Base-by-base conservation (phyloP, 2,329 filamentous ascomycete species). In the Xenoacremonium recifei region DNA sequence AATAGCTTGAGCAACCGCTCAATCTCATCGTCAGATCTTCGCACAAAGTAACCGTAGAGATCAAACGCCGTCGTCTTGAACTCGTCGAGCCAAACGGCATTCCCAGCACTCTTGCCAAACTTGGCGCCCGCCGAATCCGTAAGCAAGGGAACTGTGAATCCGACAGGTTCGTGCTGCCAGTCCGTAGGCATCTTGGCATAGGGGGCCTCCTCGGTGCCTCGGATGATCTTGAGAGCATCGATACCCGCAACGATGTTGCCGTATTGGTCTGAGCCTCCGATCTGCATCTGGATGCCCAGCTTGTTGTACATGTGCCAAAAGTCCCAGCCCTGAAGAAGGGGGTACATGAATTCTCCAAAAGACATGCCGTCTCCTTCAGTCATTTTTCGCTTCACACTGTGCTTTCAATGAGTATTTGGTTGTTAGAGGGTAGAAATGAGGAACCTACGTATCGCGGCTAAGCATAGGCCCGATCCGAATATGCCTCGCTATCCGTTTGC, bases 211-310 rank as follows among this genome's bases (percentile, higher is more conserved):
- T 84, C 75, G 35, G 66, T 70, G 31, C 77, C 76, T 40, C 84
- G 78, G 32, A 92, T 82, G 40, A 84, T 75, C 64, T 91, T 92
- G 56, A 97, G 79, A 3, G 87, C 80, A 46, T 96, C 89, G 59
- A 93, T 85, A 36, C 93, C 93, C 11, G 91, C 84, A 20, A 95
- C 79, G 51, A 99, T 97, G 67, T 99, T 99, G 49, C 93, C 93
- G 62, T 85, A 97, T 68, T 99, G 93, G 62, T 99, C 93, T 6
- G 90, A 90, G 29, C 93, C 93, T 44, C 93, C 93, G 39, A 99
- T 88, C 67, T 99, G 90, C 62, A 97, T 79, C 60, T 91, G 85
- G 9, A 90, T 75, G 35, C 77, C 77, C 18, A 76, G 73, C 35
- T 79, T 76, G 47, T 56, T 64, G 66, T 87, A 95, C 69, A 97